Evolutionary conservation across 148 eudicot genomes (phyloP).

Genomic region (Gaultheria prostrata): DNA sequence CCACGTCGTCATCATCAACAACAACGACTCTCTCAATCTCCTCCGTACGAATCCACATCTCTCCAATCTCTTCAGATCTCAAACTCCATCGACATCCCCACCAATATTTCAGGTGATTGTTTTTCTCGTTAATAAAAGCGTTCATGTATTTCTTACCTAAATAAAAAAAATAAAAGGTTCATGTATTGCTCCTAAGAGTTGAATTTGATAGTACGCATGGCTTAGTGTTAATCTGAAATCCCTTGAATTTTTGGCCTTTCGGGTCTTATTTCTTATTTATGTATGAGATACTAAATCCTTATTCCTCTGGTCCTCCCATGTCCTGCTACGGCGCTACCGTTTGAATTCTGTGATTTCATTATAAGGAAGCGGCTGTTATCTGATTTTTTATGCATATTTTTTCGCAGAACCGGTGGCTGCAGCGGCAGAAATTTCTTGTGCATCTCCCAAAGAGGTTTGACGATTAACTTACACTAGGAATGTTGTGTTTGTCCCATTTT

Average conservation of each 20-base stretch:
- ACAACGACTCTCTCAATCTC: conserved; percentile 14
- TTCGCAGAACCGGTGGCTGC: conserved; percentile 42
- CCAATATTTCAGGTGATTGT: conserved; percentile 28
- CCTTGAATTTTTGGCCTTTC: conserved; percentile 9
- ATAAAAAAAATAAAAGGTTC: too few species aligned
- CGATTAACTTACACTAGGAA: neutral
- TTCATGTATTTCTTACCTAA: neutral
- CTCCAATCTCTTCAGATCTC: conserved; percentile 37
- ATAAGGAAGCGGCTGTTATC: neutral
- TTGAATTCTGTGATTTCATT: neutral
- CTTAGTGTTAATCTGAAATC: conserved; percentile 12
- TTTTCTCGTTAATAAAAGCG: neutral
- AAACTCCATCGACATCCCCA: conserved; percentile 24
- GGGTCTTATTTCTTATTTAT: neutral
- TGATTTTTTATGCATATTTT: neutral
- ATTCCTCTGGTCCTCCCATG: neutral
- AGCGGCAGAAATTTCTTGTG: conserved; percentile 32
- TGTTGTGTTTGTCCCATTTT: neutral
- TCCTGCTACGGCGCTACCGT: neutral
- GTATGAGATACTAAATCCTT: neutral
- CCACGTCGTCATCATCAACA: conserved; percentile 11
- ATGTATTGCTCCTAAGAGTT: too few species aligned
- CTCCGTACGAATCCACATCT: conserved; percentile 11
- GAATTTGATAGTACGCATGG: neutral
- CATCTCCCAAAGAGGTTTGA: conserved; percentile 70